Evolutionary conservation across 257 asterid species (phyloP), one percentile per base, ranked within the genome.

Genomic region (Pogostemon cablin): DNA sequence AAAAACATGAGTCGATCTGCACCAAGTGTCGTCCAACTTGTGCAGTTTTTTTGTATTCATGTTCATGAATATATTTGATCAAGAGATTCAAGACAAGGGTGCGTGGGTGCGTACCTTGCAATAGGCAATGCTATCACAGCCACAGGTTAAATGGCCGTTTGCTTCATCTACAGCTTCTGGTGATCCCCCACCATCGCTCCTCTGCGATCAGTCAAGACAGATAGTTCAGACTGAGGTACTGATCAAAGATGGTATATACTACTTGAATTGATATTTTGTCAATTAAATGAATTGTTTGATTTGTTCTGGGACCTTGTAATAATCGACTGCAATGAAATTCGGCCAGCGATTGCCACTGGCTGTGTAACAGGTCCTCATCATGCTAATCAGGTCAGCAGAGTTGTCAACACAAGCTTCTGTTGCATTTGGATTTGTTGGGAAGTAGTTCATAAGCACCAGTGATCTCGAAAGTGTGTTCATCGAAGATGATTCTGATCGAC

Each of bases 151-250:
- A 59, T 81, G 99, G 8, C 99, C 99, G 38, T 93, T 93, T 50
- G 95, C 99, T 77, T 79, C 81, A 73, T 93, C 96, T 40, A 93
- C 88, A 5, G 96, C 99, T 86, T 86, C 90, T 8, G 99, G 71
- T 2, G 95, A 90, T 67, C 99, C 99, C 62, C 93, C 96, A 38
- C 97, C 97, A 49, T 89, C 97, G 67, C 87, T 93, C 82, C 80
- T 81, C 98, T 93, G 85, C 77, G 72, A 62, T 37, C 3, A 34
- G 59, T 52, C 69, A 60, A 7, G 48, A n/a, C 38, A 59, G 69
- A 55, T 34, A 40, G 10, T 38, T 61, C 35, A 61, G 49, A 10
- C 35, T n/a, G 15, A 2, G 39, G 17, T 11, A 9, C n/a, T 3
- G 3, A 49, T 49, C 4, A 3, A 25, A 25, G 32, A 25, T 25